Evolutionary conservation across 306 rosid species (phyloP), one percentile per base, ranked within the genome.

Genomic region (Crataegus laevigata): DNA sequence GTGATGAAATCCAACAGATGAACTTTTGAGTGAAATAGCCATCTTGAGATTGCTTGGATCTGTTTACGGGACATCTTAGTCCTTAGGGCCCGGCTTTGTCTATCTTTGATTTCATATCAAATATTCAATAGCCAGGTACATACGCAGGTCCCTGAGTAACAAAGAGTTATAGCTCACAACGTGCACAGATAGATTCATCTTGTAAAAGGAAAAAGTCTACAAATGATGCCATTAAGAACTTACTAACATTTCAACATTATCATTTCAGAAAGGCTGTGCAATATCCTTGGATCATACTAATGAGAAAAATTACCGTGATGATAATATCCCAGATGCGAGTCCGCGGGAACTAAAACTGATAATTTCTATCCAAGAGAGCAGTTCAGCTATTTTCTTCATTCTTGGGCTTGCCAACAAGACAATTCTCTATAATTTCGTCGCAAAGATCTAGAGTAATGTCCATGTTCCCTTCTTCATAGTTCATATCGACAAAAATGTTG

Each of bases 361-460:
- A 68, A 78, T 25, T 45, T 30, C 32, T 25, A 45, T 28, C 58
- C 51, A 50, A 0, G 61, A 58, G 28, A 75, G 30, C 66, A 55
- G 63, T 67, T 81, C 75, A 60, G 59, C 85, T 84, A 86, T 77
- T 55, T 66, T 69, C 69, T 76, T 64, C 78, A 29, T 68, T 66
- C 73, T 54, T 74, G 32, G 50, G 17, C 43, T 79, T 51, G 63
- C 62, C 88, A 71, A 88, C 79, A 29, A 84, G 92, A 87, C 66
- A 60, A 60, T 60, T 26, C 36, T 26, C 66, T 61, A 61, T 61
- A 26, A 61, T 29, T 61, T 61, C 66, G 7, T 61, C n/a, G 3
- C 66, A 61, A 14, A 61, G 66, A 29, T 61, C 66, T 14, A 61
- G 66, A 26, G 66, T 61, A 26, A 61, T 28, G 36, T 61, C 66